These are phyloP conservation scores for Dalbergia cultrata DNA, from an alignment of 306 rosid species.

Conservation along the genomic window DNA sequence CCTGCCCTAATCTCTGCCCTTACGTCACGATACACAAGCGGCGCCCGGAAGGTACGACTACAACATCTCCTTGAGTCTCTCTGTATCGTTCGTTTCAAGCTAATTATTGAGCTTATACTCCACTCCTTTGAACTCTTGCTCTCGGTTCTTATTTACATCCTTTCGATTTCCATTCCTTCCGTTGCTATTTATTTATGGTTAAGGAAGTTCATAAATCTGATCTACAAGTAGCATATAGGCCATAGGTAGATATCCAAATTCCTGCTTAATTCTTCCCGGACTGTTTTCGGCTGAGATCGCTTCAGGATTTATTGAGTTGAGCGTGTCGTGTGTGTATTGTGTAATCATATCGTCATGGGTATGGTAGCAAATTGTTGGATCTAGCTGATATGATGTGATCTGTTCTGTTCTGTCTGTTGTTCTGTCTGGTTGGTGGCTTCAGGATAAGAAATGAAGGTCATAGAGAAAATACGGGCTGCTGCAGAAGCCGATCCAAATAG, in stretches of 20 bases:
- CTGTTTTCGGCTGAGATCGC: constrained; percentile 28
- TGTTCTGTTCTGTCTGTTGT: neutral
- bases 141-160: neutral
- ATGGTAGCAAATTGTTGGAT: constrained; percentile 23
- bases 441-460: constrained; percentile 71
- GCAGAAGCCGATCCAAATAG: constrained; percentile 59
- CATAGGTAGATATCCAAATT: neutral
- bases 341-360: neutral
- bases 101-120: neutral
- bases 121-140: constrained; percentile 4
- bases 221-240: neutral
- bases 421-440: constrained; percentile 31
- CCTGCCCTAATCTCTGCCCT: neutral
- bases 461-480: constrained; percentile 76
- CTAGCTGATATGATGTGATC: constrained; percentile 29
- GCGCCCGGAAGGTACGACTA: neutral
- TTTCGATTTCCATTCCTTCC: neutral
- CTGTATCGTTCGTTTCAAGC: constrained; percentile 16
- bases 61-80: neutral
- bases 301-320: neutral
- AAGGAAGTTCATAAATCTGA: neutral
- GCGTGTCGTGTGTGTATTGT: too few species aligned
- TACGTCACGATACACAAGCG: neutral
- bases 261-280: neutral
- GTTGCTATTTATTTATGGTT: neutral